These are phyloP conservation scores for Vinca minor DNA, from an alignment of 257 asterid species.

Conservation along the genomic window DNA sequence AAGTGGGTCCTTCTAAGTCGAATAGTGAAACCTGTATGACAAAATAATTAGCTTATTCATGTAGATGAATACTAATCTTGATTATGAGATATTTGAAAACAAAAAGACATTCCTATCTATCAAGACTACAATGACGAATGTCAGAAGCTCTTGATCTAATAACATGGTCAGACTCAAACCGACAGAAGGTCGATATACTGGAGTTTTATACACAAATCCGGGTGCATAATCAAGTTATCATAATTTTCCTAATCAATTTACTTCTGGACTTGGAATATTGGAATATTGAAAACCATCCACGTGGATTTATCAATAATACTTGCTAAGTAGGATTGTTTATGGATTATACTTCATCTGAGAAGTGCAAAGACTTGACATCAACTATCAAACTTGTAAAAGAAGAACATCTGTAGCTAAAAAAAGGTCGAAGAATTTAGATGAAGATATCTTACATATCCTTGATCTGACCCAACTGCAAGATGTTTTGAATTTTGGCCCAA, in stretches of 20 bases:
- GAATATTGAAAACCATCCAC: background rate
- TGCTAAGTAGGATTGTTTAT: background rate
- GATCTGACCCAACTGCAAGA: constrained; percentile 81
- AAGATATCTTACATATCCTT: constrained; percentile 69
- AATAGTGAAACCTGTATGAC: constrained; percentile 51
- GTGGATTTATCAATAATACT: background rate
- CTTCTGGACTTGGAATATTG: too few relatives aligned
- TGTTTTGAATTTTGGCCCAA: constrained; percentile 47
- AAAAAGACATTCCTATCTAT: background rate
- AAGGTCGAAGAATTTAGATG: constrained; percentile 1
- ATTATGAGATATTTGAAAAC: background rate
- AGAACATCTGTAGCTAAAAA: background rate
- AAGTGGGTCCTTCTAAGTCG: constrained; percentile 49
- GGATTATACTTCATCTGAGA: background rate
- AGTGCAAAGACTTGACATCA: background rate
- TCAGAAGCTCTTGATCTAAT: background rate
- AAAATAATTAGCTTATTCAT: constrained; percentile 1
- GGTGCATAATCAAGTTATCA: background rate
- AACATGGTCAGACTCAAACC: background rate
- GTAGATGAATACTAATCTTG: background rate
- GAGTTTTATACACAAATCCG: constrained; percentile 1
- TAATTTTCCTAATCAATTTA: too few relatives aligned
- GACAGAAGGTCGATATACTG: background rate
- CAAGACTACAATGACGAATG: background rate
- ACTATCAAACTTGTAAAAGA: background rate